A percentile compares a stretch with the other conserved stretches of the same genome.
Evolutionary conservation across 495 filamentous ascomycete genomes (phyloP).

Genomic region (Penicillium paradoxum): DNA sequence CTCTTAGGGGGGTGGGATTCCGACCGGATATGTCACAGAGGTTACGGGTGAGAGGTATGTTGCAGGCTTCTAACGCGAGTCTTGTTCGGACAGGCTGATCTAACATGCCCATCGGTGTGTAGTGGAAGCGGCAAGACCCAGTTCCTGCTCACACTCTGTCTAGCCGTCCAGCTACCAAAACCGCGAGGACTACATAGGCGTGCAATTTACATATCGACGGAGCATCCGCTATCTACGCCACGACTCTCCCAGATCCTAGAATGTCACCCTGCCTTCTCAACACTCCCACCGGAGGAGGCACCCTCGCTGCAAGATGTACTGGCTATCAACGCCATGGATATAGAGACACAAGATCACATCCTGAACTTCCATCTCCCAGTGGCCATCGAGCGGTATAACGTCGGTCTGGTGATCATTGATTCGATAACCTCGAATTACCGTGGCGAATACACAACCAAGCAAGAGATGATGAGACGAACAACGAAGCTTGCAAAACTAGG

Average conservation of each 20-base stretch:
- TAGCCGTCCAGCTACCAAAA: slow-evolving; percentile 72
- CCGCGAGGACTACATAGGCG: slow-evolving; percentile 63
- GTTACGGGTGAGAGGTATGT: slow-evolving; percentile 81
- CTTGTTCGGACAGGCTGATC: background rate
- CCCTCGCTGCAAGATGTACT: slow-evolving; percentile 67
- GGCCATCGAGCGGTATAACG: slow-evolving; percentile 63
- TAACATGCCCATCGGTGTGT: slow-evolving; percentile 17
- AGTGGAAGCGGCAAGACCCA: slow-evolving; percentile 95
- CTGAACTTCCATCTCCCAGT: slow-evolving; percentile 85
- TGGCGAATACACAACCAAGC: slow-evolving; percentile 60
- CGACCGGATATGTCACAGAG: slow-evolving; percentile 77
- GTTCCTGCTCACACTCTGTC: slow-evolving; percentile 79
- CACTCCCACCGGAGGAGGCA: slow-evolving; percentile 38
- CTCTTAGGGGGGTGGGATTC: slow-evolving; percentile 82
- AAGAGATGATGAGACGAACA: slow-evolving; percentile 45
- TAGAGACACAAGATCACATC: slow-evolving; percentile 95
- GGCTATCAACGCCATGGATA: slow-evolving; percentile 79
- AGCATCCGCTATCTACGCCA: slow-evolving; percentile 72
- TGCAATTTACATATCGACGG: slow-evolving; percentile 93
- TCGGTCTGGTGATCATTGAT: slow-evolving; percentile 82
- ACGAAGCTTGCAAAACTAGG: slow-evolving; percentile 72
- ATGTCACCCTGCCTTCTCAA: slow-evolving; percentile 57
- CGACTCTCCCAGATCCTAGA: slow-evolving; percentile 73
- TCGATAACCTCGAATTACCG: slow-evolving; percentile 92
- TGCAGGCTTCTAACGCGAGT: background rate